Percentiles rank a stretch among this genome's conserved stretches.
Conservation (phyloP, 805 yeast species). For the Wilhelminamyces savonicus region DNA sequence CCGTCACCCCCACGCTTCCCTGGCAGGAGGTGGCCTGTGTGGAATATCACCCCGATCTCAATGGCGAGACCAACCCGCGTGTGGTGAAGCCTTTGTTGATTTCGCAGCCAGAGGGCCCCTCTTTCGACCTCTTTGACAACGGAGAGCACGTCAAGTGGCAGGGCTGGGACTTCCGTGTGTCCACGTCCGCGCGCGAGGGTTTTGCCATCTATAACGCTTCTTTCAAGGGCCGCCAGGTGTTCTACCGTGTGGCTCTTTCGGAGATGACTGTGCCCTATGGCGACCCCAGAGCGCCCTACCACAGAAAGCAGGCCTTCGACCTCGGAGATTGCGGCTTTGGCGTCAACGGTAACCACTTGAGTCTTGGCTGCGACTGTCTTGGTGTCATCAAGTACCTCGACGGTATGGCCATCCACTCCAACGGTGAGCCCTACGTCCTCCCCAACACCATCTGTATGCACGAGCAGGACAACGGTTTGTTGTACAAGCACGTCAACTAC, state of each 20-base stretch:
- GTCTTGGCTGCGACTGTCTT: constrained; percentile 75
- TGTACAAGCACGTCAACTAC: constrained; percentile 76
- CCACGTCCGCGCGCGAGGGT: constrained; percentile 73
- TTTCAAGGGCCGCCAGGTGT: constrained; percentile 70
- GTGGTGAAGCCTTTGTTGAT: constrained; percentile 65
- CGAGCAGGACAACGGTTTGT: constrained; percentile 70
- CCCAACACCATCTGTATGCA: constrained; percentile 77
- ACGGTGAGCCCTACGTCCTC: constrained; percentile 56
- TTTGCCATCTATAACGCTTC: constrained; percentile 64
- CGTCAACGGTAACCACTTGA: constrained; percentile 59
- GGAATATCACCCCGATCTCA: constrained; percentile 70
- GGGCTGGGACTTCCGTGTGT: constrained; percentile 75
- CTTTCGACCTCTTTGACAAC: constrained; percentile 46
- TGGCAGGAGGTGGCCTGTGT: constrained; percentile 56
- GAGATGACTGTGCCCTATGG: constrained; percentile 90
- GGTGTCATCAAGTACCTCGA: constrained; percentile 75
- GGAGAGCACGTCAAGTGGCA: constrained; percentile 70
- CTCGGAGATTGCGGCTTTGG: constrained; percentile 85
- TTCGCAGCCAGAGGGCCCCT: constrained; percentile 74
- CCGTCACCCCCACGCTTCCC: constrained; percentile 50
- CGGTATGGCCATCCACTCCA: constrained; percentile 46
- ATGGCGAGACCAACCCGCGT: constrained; percentile 44
- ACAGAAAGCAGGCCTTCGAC: constrained; percentile 83
- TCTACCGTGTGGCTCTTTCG: constrained; percentile 66
- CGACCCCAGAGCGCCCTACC: constrained; percentile 78